Base-by-base conservation (phyloP, 768 basidiomycete genomes). In the Coprinopsis cinerea region DNA sequence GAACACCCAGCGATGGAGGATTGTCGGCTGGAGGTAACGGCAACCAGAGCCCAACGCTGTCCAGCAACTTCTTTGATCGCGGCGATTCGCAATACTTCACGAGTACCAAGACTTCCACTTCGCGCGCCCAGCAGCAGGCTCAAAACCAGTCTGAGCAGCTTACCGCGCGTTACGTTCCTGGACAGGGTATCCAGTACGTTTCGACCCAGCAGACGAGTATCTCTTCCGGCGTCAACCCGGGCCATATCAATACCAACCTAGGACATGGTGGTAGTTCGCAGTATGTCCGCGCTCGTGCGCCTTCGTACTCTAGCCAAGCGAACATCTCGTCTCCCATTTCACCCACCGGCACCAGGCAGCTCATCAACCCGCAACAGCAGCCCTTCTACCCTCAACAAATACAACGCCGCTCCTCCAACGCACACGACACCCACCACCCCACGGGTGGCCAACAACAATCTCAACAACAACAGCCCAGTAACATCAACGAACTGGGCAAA, bases 401-500 rank as follows among this genome's bases (percentile, higher is more conserved):
- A n/a, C 72, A 72, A 34, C 68, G 72, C 3, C 67, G 72, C 10
- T 61, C 66, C 5, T 75, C 75, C 2, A 73, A 75, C 41, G 67
- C 70, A 6, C 44, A 45, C 28, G 44, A 45, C 6, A 51, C 61
- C 1, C 53, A 60, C 1, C 62, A 63, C 42, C 60, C 39, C 15
- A 23, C 18, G 46, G 9, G 50, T 4, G 47, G 37, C 15, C 53
- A 57, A 24, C 54, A 51, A 20, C 45, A 48, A 4, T 47, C 51
- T 15, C 55, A 51, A 18, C 32, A 40, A 11, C 58, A 51, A n/a
- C 60, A 59, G 32, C 58, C 53, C 25, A 36, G 55, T n/a, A 51
- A 60, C 27, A 67, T 74, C 44, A 59, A 63, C n/a, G 75, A 92
- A 10, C 82, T 95, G 20, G 94, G 95, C 44, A 86, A 85, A 60